Conservation (phyloP, 148 eudicot genomes). For the Rhododendron ferrugineum region DNA sequence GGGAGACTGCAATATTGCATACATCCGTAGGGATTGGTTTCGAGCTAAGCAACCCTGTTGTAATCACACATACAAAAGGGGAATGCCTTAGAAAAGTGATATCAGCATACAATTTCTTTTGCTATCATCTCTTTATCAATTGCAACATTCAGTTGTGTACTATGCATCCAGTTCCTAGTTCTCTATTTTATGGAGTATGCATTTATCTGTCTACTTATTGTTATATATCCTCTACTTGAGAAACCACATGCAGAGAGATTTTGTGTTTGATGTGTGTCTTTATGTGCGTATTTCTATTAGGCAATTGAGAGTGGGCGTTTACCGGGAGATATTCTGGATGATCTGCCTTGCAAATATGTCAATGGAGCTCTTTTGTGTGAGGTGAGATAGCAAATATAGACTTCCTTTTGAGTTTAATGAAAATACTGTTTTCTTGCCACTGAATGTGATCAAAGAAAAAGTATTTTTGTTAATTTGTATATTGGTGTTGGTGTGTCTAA, state of each 20-base stretch:
- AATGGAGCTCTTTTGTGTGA: constrained; percentile 18
- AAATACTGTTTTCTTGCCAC: neutral
- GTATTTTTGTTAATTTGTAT: neutral
- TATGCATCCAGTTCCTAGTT: neutral
- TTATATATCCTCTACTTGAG: neutral
- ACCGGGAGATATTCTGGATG: constrained; percentile 17
- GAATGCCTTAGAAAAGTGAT: neutral
- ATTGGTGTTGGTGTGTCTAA: neutral
- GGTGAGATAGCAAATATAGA: constrained; percentile 4
- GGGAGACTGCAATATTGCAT: neutral
- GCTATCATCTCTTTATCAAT: neutral
- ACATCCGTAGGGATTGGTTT: neutral
- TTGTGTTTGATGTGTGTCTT: neutral
- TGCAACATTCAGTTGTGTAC: neutral
- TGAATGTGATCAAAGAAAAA: neutral
- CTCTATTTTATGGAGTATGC: neutral
- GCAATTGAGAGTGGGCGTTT: constrained; percentile 19
- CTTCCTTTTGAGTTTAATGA: neutral
- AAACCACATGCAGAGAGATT: neutral
- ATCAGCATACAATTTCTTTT: neutral
- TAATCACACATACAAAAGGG: neutral
- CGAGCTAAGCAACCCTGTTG: neutral
- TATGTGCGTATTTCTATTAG: neutral
- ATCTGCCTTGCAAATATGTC: constrained; percentile 15
- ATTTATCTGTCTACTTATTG: neutral